These are phyloP conservation scores for Blastomyces gilchristii DNA, from an alignment of 2,329 filamentous ascomycete genomes.

Conservation along the genomic window DNA sequence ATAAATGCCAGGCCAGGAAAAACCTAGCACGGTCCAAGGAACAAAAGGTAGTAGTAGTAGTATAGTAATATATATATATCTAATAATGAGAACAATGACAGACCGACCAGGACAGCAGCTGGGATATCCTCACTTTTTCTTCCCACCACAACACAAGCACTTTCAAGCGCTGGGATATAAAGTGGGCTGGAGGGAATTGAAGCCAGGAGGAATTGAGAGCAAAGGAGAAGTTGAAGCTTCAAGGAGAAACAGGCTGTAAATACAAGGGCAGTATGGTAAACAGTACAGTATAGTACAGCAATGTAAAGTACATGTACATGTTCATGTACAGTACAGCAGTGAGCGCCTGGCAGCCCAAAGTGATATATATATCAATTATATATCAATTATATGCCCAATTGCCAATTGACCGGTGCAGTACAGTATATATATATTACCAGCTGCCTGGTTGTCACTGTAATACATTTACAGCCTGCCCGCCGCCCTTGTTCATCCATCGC, in stretches of 20 bases:
- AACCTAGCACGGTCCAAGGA: not conserved
- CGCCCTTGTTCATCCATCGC: too few relatives aligned
- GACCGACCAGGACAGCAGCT: not conserved
- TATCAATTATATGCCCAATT: too few relatives aligned
- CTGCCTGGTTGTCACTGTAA: too few relatives aligned
- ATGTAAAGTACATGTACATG: too few relatives aligned
- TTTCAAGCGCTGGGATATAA: not conserved
- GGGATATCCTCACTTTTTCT: not conserved
- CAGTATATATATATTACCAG: not conserved
- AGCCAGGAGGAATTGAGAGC: not conserved
- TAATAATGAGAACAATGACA: not conserved
- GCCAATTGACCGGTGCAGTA: not conserved
- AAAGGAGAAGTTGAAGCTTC: not conserved
- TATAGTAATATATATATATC: not conserved
- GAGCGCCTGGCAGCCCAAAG: too few relatives aligned
- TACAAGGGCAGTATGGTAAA: not conserved
- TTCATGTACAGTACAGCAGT: too few relatives aligned
- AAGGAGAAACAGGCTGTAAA: not conserved
- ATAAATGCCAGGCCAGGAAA: not conserved
- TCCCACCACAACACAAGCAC: not conserved
- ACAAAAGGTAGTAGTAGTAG: not conserved
- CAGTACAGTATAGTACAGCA: not conserved
- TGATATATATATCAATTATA: too few relatives aligned
- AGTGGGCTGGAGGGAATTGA: not conserved
- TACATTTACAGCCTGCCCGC: too few relatives aligned